These are phyloP conservation scores for Diplogelasinospora grovesii DNA, from an alignment of 495 filamentous ascomycete genomes.

Conservation along the genomic window DNA sequence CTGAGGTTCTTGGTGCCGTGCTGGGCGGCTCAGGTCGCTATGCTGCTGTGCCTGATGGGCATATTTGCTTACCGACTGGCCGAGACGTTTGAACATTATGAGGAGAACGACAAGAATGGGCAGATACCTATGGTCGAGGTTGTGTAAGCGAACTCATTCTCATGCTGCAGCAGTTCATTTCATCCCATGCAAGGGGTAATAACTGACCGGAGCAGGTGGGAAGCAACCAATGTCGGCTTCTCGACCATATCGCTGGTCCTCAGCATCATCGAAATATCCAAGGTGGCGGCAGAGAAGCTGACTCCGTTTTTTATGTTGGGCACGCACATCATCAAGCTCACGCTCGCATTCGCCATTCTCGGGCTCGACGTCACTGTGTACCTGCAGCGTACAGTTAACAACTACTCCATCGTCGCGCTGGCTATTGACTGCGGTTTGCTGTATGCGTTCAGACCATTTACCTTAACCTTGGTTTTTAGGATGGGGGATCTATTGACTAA, in stretches of 20 bases:
- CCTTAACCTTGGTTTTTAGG: no score
- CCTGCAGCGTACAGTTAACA: slow-evolving; percentile 25
- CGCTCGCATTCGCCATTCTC: slow-evolving; percentile 33
- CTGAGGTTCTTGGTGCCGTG: slow-evolving; percentile 31
- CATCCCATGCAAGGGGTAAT: no score
- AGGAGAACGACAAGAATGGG: slow-evolving; percentile 29
- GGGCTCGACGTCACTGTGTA: slow-evolving; percentile 41
- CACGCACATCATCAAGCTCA: slow-evolving; percentile 38
- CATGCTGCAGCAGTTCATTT: no score
- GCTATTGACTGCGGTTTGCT: slow-evolving; percentile 35
- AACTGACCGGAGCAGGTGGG: slow-evolving; percentile 29
- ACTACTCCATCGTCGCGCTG: slow-evolving; percentile 37
- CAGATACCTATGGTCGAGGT: slow-evolving; percentile 37
- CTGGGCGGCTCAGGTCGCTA: slow-evolving; percentile 33
- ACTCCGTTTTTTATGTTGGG: slow-evolving; percentile 40
- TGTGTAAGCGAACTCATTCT: slow-evolving; percentile 29
- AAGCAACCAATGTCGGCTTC: slow-evolving; percentile 37
- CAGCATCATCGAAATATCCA: slow-evolving; percentile 34
- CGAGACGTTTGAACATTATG: slow-evolving; percentile 32
- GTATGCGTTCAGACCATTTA: slow-evolving; percentile 16
- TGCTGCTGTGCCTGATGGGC: slow-evolving; percentile 37
- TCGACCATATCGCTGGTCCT: slow-evolving; percentile 35
- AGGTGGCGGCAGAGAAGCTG: slow-evolving; percentile 34
- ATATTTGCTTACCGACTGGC: slow-evolving; percentile 43
- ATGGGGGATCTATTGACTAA: neutral